Base-by-base conservation (phyloP, 306 rosid species). In the Glycine tomentella region DNA sequence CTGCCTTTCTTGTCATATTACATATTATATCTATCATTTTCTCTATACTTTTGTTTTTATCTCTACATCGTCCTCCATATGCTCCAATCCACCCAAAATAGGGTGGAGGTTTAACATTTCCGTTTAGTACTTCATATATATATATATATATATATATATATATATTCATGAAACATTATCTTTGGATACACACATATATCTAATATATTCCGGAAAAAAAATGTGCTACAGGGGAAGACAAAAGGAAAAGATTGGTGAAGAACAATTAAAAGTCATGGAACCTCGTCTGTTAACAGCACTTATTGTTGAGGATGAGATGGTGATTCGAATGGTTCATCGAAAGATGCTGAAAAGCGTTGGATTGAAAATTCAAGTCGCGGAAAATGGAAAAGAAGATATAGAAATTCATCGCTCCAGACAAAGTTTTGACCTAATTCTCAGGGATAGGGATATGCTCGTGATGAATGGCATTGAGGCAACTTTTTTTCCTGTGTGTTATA, bases 401-500 rank as follows among this genome's bases (percentile, higher is more conserved):
- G 91, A 89, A 45, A 80, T 88, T 79, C 90, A 88, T 34, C 46
- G 25, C 73, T 87, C 84, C 3, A 90, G 94, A 3, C 81, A 84
- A 34, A 68, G n/a, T 10, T 93, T 93, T 83, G 96, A 91, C 82
- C 89, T 92, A 6, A 93, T 91, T 83, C 86, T 93, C 71, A 93
- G 89, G 91, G 95, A 93, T 81, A 58, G 72, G 81, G 96, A 91
- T 13, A 89, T 93, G 97, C 94, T 91, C 17, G 7, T 91, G 34
- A 93, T 91, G 95, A 83, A 89, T 83, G 96, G 97, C 75, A 81
- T 91, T 53, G 88, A 93, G 94, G 96, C 79, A 72, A 77, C 2
- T 38, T n/a, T 25, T 53, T n/a, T n/a, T 6, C 4, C 1, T n/a
- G n/a, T 42, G 7, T 6, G 11, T 51, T 4, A 13, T 51, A 15